Base-by-base conservation (phyloP, 306 rosid genomes). In the Casuarina glauca region DNA sequence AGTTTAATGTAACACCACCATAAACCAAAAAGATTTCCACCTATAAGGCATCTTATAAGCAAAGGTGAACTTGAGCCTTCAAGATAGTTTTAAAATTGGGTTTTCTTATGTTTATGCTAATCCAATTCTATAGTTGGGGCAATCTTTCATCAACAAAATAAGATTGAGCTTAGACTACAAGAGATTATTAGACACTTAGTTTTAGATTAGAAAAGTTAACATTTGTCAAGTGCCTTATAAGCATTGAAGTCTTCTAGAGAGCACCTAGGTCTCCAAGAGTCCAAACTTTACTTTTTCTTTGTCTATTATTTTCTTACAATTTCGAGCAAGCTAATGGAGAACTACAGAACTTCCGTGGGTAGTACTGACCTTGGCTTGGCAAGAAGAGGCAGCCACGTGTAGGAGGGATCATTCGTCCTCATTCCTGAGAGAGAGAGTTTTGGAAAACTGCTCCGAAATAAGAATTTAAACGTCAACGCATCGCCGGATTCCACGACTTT, bases 361-460 rank as follows among this genome's bases (percentile, higher is more conserved):
- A 70, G 58, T 67, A 81, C 69, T 52, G 48, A 92, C 98, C 93
- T 92, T 84, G 44, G 89, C n/a, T 78, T 82, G 91, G 39, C 82
- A 81, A 7, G 89, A 88, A 82, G 97, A 90, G 72, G 75, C 92
- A 35, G 97, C 93, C 44, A 89, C 91, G 74, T 94, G 97, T 38
- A 92, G 92, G 83, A 94, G 86, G 74, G 98, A 89, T 60, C 98
- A 97, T 46, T 48, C 81, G 75, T 92, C 98, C 78, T 92, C 98
- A 84, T 92, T 92, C 67, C 90, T 76, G 9, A 88, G 82, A 75
- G 89, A 84, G 39, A 91, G 87, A 11, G 87, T 80, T 62, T 79
- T 73, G 16, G 92, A 86, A 55, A 92, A 91, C 75, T 73, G 76
- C 11, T 72, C 15, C 73, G 77, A 1, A 93, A 70, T 39, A 90